Conservation (phyloP, 2,329 filamentous ascomycete genomes). For the Colletotrichum noveboracense region DNA sequence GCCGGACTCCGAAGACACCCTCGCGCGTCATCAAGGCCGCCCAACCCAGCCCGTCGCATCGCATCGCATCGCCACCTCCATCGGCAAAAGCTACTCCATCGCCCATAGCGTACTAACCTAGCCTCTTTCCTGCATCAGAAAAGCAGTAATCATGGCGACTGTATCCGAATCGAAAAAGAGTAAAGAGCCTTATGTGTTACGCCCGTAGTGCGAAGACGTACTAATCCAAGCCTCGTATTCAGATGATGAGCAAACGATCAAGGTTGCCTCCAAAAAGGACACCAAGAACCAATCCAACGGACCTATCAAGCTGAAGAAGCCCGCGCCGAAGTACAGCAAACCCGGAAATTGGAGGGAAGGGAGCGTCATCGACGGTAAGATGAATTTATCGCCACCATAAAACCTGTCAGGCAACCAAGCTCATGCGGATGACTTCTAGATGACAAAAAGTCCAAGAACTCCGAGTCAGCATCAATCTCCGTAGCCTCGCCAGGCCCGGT, state of each 20-base stretch:
- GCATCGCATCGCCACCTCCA: neutral
- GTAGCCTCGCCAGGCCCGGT: slow-evolving; percentile 59
- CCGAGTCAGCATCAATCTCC: slow-evolving; percentile 39
- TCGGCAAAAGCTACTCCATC: neutral
- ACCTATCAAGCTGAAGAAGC: slow-evolving; percentile 67
- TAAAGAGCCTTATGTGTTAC: neutral
- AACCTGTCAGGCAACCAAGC: neutral
- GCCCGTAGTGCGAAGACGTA: neutral
- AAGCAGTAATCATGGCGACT: slow-evolving; percentile 10
- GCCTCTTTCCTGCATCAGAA: neutral
- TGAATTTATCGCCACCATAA: neutral
- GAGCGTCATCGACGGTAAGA: slow-evolving; percentile 65
- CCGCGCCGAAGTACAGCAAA: slow-evolving; percentile 65
- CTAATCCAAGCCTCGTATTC: slow-evolving; percentile 1
- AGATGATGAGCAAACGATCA: slow-evolving; percentile 66
- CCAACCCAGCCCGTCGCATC: neutral
- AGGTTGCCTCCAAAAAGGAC: slow-evolving; percentile 64
- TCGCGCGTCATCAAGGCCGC: neutral
- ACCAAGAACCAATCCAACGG: slow-evolving; percentile 49
- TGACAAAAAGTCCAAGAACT: slow-evolving; percentile 59
- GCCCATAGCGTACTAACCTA: neutral
- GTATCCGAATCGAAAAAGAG: slow-evolving; percentile 21
- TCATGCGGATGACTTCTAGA: slow-evolving; percentile 36
- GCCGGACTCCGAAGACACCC: neutral
- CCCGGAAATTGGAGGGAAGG: slow-evolving; percentile 76